A percentile compares a stretch with the other conserved stretches of the same genome.
Evolutionary conservation across 805 yeast species (phyloP).

Genomic region (Metschnikowia santaceciliae): DNA sequence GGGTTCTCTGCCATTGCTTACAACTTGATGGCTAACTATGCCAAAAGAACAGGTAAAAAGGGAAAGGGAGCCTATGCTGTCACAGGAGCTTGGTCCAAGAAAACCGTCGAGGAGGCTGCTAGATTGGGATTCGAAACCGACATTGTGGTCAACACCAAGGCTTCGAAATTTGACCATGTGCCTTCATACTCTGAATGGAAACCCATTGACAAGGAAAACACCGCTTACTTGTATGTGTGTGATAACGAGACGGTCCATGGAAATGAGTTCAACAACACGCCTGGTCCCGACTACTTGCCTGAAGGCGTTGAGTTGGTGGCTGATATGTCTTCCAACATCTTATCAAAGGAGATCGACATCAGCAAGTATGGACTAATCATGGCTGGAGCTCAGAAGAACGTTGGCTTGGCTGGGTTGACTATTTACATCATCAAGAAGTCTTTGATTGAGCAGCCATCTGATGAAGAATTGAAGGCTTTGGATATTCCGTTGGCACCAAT

Average conservation of each 20-base stretch:
- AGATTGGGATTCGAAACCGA: constrained; percentile 78
- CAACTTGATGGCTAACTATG: constrained; percentile 73
- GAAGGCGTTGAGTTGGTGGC: constrained; percentile 77
- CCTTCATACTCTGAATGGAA: constrained; percentile 69
- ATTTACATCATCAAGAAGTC: constrained; percentile 84
- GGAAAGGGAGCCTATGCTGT: constrained; percentile 85
- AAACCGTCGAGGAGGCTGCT: constrained; percentile 79
- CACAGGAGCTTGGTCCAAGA: constrained; percentile 93
- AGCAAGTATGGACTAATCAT: constrained; percentile 81
- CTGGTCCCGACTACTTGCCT: constrained; percentile 55
- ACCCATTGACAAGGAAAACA: constrained; percentile 48
- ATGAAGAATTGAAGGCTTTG: constrained; percentile 53
- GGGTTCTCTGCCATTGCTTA: constrained; percentile 88
- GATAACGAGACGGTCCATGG: constrained; percentile 98
- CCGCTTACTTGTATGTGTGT: constrained; percentile 85
- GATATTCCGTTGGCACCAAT: constrained; percentile 83
- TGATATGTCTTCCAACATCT: constrained; percentile 90
- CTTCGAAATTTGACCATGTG: constrained; percentile 56
- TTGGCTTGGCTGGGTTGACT: constrained; percentile 94
- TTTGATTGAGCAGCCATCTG: constrained; percentile 63
- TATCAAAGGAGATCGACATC: constrained; percentile 78
- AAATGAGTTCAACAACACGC: constrained; percentile 62
- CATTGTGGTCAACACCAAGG: constrained; percentile 62
- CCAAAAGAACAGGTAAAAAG: constrained; percentile 64
- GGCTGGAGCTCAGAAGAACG: constrained; percentile 98